Base-by-base conservation (phyloP, 2,329 filamentous ascomycete genomes). In the Gaeumannomyces tritici region DNA sequence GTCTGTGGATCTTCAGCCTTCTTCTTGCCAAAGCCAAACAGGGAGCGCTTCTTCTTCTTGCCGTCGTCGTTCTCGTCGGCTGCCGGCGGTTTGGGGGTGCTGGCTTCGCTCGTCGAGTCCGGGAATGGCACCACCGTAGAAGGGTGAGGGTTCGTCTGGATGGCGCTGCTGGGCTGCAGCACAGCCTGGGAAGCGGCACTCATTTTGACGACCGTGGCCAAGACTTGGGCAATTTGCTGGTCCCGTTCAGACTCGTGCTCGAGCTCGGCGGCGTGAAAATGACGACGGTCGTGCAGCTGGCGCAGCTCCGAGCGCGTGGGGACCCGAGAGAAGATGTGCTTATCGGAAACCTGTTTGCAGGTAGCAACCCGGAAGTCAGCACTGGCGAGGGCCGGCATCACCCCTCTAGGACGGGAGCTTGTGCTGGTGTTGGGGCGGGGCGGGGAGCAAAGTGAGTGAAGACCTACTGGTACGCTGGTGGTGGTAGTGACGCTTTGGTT, bases 1-100 rank as follows among this genome's bases (percentile, higher is more conserved):
- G 65, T 70, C 67, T 63, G 75, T 67, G 64, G 70, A 71, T 63
- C 72, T 65, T 79, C 76, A 57, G 75, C 74, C 75, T 84, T 86
- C 29, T 70, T 66, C 64, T 68, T 68, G 57, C 68, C 68, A 60
- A 72, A 68, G 33, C 67, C 68, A 42, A 74, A 74, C 27, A 75
- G 64, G 42, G 67, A 66, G 59, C 71, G 71, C 64, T 70, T 69
- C 67, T 72, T 67, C 28, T 75, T 72, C 67, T 72, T 71, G 64
- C 72, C 70, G 68, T 70, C 69, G 65, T 70, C 69, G 21, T 61
- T 55, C 42, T 47, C 61, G 62, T 61, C 57, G 27, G 24, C 58
- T 2, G 29, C 62, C 18, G 35, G 29, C 33, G 47, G n/a, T 29
- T 57, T 26, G 6, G 56, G 56, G 24, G 57, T 59, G 35, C 51